Conservation (phyloP, 1,139 yeast species). For the Zygoascus meyerae region DNA sequence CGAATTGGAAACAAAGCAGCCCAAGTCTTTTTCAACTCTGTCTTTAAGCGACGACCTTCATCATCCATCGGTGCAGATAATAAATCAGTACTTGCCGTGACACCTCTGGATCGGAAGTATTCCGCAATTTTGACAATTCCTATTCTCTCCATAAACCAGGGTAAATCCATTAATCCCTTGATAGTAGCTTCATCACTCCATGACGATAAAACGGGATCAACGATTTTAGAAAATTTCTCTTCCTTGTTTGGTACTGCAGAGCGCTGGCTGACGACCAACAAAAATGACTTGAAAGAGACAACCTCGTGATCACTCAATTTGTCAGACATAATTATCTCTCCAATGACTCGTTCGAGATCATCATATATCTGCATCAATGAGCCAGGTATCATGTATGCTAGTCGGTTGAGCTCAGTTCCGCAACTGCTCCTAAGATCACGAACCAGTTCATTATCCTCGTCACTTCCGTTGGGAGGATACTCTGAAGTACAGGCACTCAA, state of each 20-base stretch:
- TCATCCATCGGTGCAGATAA: conserved; percentile 83
- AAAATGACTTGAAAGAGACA: conserved; percentile 87
- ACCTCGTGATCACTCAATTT: conserved; percentile 86
- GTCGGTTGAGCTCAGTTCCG: conserved; percentile 88
- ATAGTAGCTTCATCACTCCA: conserved; percentile 94
- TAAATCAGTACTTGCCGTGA: conserved; percentile 68
- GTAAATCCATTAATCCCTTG: conserved; percentile 80
- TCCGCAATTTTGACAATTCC: conserved; percentile 93
- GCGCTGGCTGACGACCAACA: conserved; percentile 85
- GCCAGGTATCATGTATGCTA: conserved; percentile 93
- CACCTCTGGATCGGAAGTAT: conserved; percentile 78
- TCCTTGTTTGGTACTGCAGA: conserved; percentile 66
- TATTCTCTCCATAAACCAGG: conserved; percentile 96
- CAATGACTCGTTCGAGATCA: conserved; percentile 77
- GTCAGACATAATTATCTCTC: conserved; percentile 59
- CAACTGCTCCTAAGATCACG: conserved; percentile 87
- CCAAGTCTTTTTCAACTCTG: conserved; percentile 84
- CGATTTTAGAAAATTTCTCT: conserved; percentile 75
- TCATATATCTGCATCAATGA: conserved; percentile 72
- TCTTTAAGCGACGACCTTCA: conserved; percentile 71
- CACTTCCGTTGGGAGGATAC: conserved; percentile 56
- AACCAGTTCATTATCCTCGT: conserved; percentile 72
- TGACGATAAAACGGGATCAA: conserved; percentile 84
- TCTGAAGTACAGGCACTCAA: conserved; percentile 83
- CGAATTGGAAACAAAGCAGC: conserved; percentile 90